Evolutionary conservation across 164 flowering plant genomes (phyloP).

Genomic region (Sextonia rubra): DNA sequence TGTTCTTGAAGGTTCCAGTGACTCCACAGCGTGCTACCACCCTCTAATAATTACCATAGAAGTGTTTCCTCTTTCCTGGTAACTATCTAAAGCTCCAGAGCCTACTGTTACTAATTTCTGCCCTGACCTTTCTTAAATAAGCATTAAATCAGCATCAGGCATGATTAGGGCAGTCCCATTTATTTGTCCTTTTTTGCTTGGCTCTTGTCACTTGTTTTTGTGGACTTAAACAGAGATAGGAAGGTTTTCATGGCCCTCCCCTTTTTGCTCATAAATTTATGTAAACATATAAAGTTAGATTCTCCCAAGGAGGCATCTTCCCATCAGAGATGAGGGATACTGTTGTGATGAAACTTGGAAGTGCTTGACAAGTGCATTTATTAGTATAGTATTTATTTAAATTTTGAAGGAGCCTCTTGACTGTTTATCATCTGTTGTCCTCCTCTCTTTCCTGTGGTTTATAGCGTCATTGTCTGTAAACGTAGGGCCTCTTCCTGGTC

Average conservation of each 20-base stretch:
- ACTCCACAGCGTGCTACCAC: background rate
- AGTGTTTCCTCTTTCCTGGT: background rate
- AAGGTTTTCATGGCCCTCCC: background rate
- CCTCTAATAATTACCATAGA: background rate
- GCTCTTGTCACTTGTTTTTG: background rate
- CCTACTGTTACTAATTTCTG: background rate
- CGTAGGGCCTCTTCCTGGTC: too few relatives aligned
- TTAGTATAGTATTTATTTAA: background rate
- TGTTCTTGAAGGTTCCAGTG: background rate
- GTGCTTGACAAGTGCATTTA: background rate
- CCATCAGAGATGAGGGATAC: slow-evolving; percentile 3
- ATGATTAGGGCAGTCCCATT: background rate
- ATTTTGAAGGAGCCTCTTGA: too few relatives aligned
- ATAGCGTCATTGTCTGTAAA: too few relatives aligned
- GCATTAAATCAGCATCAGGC: background rate
- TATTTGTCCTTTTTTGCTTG: background rate
- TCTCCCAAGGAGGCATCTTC: background rate
- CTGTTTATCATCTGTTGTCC: too few relatives aligned
- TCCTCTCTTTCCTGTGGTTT: too few relatives aligned
- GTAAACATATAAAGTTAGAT: background rate
- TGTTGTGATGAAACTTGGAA: background rate
- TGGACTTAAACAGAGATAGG: slow-evolving; percentile 1
- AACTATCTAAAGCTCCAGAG: slow-evolving; percentile 1
- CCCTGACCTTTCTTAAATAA: background rate
- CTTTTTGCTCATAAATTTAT: background rate